Evolutionary conservation across 2,329 filamentous ascomycete genomes (phyloP).

Genomic region (Apiospora malaysiana): DNA sequence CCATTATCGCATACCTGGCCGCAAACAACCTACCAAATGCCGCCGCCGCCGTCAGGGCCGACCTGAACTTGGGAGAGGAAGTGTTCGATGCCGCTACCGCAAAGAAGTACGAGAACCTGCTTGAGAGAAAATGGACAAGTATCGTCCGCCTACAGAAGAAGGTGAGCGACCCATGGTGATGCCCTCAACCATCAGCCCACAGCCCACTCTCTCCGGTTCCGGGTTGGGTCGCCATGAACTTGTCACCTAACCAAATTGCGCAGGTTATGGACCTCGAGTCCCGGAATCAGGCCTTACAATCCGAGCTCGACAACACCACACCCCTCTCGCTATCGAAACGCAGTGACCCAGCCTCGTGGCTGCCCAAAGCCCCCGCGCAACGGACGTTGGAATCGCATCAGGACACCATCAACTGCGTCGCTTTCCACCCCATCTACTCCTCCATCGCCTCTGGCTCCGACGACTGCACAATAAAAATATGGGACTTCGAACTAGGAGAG

Average conservation of each 20-base stretch:
- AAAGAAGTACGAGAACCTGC: slow-evolving; percentile 91
- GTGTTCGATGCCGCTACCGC: slow-evolving; percentile 79
- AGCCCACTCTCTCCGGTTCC: background rate
- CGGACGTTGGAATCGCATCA: slow-evolving; percentile 86
- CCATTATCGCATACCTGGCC: slow-evolving; percentile 86
- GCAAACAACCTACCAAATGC: slow-evolving; percentile 74
- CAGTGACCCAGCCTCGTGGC: slow-evolving; percentile 86
- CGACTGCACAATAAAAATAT: slow-evolving; percentile 93
- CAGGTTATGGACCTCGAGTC: slow-evolving; percentile 94
- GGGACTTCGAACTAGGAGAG: slow-evolving; percentile 95
- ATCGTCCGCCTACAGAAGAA: slow-evolving; percentile 95
- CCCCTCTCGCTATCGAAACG: slow-evolving; percentile 73
- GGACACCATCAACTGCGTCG: slow-evolving; percentile 81
- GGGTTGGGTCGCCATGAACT: slow-evolving; percentile 1
- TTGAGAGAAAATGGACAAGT: slow-evolving; percentile 99
- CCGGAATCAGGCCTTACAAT: slow-evolving; percentile 73
- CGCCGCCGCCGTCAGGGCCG: slow-evolving; percentile 75
- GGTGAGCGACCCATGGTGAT: slow-evolving; percentile 52
- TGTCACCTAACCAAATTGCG: slow-evolving; percentile 15
- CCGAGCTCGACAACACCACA: slow-evolving; percentile 83
- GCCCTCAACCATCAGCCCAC: too few relatives aligned
- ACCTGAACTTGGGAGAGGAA: slow-evolving; percentile 70
- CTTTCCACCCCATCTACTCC: slow-evolving; percentile 91
- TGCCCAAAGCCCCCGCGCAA: slow-evolving; percentile 81
- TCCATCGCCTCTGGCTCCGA: slow-evolving; percentile 90